Evolutionary conservation across 306 rosid species (phyloP), one percentile per base, ranked within the genome.

Genomic region (Corylus americana): DNA sequence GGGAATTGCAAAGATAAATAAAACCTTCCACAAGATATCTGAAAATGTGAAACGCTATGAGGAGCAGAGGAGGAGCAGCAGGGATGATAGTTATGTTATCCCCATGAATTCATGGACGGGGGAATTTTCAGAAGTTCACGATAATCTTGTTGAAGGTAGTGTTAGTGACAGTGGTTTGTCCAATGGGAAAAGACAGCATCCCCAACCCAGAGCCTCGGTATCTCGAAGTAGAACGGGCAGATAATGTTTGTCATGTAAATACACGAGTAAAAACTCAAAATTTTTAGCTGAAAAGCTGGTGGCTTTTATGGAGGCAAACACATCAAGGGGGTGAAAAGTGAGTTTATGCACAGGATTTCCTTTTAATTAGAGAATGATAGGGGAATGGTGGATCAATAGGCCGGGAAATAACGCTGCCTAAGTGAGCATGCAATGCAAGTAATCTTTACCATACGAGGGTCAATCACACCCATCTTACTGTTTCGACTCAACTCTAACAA

Each of bases 11-110:
- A 96, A 83, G 81, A 84, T 96, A 73, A 96, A 90, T 79, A 79
- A 87, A 85, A 90, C 97, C 48, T 86, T 96, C 77, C 96, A 96
- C 74, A 86, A 87, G 84, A 91, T 96, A 88, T 91, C 98, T 13
- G 99, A 96, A 86, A 93, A 90, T 53, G 99, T 96, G 79, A 96
- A 91, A 84, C 96, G 97, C 73, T 90, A 89, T 0, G 93, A 91
- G 83, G 96, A 91, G 81, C 86, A 85, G 75, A 85, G 91, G 86
- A 91, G 82, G 84, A 93, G 82, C 78, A 17, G 81, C 64, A 93
- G 86, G 94, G 98, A 96, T 68, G 99, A 96, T 47, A 89, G 89
- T 73, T 47, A 87, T 77, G 68, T 96, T 25, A 78, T 96, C 72
- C 97, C 98, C 73, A 18, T 96, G 90, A 87, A 67, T 64, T 82